Evolutionary conservation across 352 stramenopile genomes (phyloP).

Genomic region (Phytopythium cucurbitacearum): DNA sequence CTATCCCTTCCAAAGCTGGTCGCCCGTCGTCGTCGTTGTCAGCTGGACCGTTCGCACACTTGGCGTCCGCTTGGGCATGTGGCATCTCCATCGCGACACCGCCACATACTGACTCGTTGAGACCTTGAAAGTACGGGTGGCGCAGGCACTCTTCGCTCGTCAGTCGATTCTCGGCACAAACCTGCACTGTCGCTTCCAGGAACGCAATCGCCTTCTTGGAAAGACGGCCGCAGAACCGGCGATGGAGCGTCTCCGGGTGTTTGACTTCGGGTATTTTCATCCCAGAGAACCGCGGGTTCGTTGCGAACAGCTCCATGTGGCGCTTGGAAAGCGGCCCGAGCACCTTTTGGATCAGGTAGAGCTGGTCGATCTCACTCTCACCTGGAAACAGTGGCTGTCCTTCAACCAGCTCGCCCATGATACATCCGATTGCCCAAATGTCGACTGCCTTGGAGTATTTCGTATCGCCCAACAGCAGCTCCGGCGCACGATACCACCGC

Average conservation of each 20-base stretch:
- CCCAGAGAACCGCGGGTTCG: conserved; percentile 89
- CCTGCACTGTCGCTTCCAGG: conserved; percentile 67
- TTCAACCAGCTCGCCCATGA: conserved; percentile 97
- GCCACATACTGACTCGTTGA: conserved; percentile 6
- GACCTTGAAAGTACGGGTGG: conserved; percentile 87
- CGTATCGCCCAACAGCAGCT: conserved; percentile 98
- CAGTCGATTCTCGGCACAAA: conserved; percentile 74
- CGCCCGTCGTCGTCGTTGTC: conserved; percentile 1
- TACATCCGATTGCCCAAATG: conserved; percentile 96
- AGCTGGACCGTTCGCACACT: no score
- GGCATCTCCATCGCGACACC: no score
- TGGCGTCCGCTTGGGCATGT: neutral
- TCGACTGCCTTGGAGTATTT: conserved; percentile 97
- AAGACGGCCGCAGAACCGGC: conserved; percentile 87
- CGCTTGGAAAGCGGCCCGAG: conserved; percentile 93
- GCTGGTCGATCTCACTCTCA: conserved; percentile 98
- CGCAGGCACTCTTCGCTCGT: conserved; percentile 73
- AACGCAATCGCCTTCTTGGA: conserved; percentile 84
- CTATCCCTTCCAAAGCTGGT: neutral
- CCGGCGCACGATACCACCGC: conserved; percentile 97
- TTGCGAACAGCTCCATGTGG: conserved; percentile 90
- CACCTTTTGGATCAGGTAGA: conserved; percentile 99
- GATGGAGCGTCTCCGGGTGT: conserved; percentile 88
- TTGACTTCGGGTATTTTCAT: conserved; percentile 91
- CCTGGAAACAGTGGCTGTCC: conserved; percentile 97